Percentiles rank a stretch among this genome's conserved stretches.
Evolutionary conservation across 768 basidiomycete species (phyloP).

Genomic region (Boletus barrowsii): DNA sequence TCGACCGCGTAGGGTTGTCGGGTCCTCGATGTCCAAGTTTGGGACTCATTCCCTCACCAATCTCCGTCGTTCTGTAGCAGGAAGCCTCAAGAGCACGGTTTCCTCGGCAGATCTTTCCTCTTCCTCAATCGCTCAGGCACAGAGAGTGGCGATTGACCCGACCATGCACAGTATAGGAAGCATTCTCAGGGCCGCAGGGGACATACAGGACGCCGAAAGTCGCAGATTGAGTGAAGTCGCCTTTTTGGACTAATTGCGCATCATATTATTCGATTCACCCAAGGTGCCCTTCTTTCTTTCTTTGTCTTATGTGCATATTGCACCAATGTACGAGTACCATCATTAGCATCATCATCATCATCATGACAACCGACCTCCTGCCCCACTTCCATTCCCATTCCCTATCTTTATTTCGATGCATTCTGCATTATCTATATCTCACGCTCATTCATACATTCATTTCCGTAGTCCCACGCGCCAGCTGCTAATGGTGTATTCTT

Average conservation of each 20-base stretch:
- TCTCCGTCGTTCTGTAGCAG: constrained; percentile 44
- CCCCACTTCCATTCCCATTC: neutral
- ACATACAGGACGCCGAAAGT: constrained; percentile 66
- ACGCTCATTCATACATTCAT: constrained; percentile 13
- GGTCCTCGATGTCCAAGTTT: constrained; percentile 23
- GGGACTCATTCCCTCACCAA: constrained; percentile 41
- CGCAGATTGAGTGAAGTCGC: constrained; percentile 70
- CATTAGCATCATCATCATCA: neutral
- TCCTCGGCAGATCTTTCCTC: constrained; percentile 29
- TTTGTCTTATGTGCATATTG: constrained; percentile 2
- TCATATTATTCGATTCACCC: constrained; percentile 2
- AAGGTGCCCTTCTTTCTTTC: neutral
- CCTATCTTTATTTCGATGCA: constrained; percentile 8
- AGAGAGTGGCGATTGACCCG: constrained; percentile 48
- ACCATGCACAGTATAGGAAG: constrained; percentile 58
- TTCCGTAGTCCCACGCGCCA: constrained; percentile 1
- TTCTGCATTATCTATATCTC: constrained; percentile 2
- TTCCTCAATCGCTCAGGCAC: constrained; percentile 33
- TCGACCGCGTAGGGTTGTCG: constrained; percentile 5
- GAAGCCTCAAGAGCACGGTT: constrained; percentile 24
- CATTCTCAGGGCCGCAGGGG: constrained; percentile 49
- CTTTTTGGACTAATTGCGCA: constrained; percentile 44
- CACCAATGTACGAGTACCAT: neutral
- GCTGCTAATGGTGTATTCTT: constrained; percentile 5
- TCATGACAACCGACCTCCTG: neutral